Base-by-base conservation (phyloP, 495 filamentous ascomycete species). In the Penicillium bovifimosum region DNA sequence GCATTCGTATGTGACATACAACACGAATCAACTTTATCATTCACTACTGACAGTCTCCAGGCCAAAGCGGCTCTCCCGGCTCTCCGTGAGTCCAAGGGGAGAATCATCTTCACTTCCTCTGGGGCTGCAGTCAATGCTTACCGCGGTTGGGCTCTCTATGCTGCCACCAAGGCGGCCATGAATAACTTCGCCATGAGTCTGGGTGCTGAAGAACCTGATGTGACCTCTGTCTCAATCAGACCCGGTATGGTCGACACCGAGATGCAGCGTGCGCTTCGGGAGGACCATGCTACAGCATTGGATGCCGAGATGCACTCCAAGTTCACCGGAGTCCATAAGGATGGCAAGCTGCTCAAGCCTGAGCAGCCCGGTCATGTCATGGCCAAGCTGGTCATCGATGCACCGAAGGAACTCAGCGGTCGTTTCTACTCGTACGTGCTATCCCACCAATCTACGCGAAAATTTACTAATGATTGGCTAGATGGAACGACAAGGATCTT, bases 201-300 rank as follows among this genome's bases (percentile, higher is more conserved):
- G 18, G 85, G 81, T 1, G 76, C 75, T 8, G 93, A 98, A 58
- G 93, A 96, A 67, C 83, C 87, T 7, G 77, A 85, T 13, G 80
- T 96, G 46, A 86, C 79, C 3, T 79, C 78, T 7, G 64, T 98
- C 3, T 69, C 81, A 0, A 74, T 98, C 40, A 80, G 86, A 36
- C 93, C 93, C 0, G 93, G 93, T 6, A 85, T 90, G 51, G 83
- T 93, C 24, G 87, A 96, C 63, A 98, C 93, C 2, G 87, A 90
- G 35, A 98, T 98, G 93, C 93, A 96, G 66, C 79, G 80, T 41
- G 81, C 86, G 41, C 76, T 98, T 31, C 76, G 93, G 49, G 85
- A 91, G 35, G 75, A 81, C 45, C 88, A 92, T 59, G 65, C 69
- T 28, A 65, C 66, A 0, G 75, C 68, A 16, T 86, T 97, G 86